A percentile compares a stretch with the other conserved stretches of the same genome.
Conservation (phyloP, 257 asterid genomes). For the Capsicum rhomboideum region DNA sequence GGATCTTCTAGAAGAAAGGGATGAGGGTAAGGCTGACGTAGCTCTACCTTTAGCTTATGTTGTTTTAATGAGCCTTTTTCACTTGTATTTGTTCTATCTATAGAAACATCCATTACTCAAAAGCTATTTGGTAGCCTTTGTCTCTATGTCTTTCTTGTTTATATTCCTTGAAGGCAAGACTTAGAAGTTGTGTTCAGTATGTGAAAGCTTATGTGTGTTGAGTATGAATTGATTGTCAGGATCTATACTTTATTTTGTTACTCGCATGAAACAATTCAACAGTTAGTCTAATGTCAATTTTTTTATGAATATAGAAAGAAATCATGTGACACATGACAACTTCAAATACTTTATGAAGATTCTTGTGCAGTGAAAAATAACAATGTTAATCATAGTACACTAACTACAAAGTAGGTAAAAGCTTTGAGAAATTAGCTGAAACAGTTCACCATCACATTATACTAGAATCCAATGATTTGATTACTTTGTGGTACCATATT, state of each 20-base stretch:
- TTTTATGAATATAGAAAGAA: too few species aligned
- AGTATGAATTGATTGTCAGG: too few species aligned
- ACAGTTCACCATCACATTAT: conserved; percentile 4
- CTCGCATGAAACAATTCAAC: too few species aligned
- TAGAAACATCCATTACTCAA: background rate
- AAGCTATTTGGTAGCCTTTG: background rate
- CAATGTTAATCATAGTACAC: background rate
- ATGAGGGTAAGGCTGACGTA: background rate
- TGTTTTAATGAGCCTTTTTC: background rate
- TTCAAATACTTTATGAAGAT: background rate
- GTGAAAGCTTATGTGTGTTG: too few species aligned
- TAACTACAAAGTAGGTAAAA: background rate
- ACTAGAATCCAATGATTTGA: conserved; percentile 41
- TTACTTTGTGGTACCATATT: conserved; percentile 63
- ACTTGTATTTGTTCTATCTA: background rate
- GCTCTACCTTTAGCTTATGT: background rate
- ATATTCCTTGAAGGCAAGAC: background rate
- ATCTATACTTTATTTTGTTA: too few species aligned
- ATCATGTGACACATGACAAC: too few species aligned
- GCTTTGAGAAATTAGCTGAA: background rate
- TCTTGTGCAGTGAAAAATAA: background rate
- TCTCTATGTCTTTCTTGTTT: background rate
- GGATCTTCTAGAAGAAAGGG: background rate
- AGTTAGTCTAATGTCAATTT: too few species aligned
- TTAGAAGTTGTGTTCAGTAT: background rate